Evolutionary conservation across 192 early-diverging fungal genomes (phyloP).

Genomic region (Phycomyces blakesleeanus): DNA sequence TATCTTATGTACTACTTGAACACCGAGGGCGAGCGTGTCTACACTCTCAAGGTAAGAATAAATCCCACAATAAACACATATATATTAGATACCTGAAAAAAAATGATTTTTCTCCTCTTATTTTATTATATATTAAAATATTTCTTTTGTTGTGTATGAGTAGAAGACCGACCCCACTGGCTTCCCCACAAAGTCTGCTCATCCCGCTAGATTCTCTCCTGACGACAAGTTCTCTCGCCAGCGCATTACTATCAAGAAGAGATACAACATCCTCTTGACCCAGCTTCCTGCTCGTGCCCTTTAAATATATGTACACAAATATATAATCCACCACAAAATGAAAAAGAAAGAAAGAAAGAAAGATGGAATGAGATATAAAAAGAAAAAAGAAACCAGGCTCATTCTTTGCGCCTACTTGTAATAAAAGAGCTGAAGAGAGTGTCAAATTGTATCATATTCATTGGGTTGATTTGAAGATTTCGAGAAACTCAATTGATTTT

Average conservation of each 20-base stretch:
- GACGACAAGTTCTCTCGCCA: slow-evolving; percentile 99
- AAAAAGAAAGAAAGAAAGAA: not conserved
- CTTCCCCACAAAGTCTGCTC: slow-evolving; percentile 90
- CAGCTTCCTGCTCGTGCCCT: slow-evolving; percentile 44
- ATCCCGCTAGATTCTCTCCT: slow-evolving; percentile 98
- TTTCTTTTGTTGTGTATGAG: not conserved
- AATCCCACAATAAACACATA: not conserved
- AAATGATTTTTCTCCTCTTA: not conserved
- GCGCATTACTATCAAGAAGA: slow-evolving; percentile 93
- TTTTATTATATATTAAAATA: too few species aligned
- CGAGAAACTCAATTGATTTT: too few species aligned
- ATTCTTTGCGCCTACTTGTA: too few species aligned
- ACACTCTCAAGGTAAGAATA: slow-evolving; percentile 84
- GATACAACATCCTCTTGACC: slow-evolving; percentile 82
- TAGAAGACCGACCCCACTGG: slow-evolving; percentile 82
- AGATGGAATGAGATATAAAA: not conserved
- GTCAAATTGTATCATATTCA: too few species aligned
- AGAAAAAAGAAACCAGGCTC: not conserved
- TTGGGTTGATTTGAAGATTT: too few species aligned
- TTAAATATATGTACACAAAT: slow-evolving; percentile 9
- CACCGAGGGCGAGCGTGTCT: slow-evolving; percentile 81
- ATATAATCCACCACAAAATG: not conserved
- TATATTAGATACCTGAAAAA: not conserved
- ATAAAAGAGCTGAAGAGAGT: too few species aligned
- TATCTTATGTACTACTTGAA: slow-evolving; percentile 90